These are phyloP conservation scores for Penicillium coprophilum DNA, from an alignment of 495 filamentous ascomycete species.

Conservation along the genomic window DNA sequence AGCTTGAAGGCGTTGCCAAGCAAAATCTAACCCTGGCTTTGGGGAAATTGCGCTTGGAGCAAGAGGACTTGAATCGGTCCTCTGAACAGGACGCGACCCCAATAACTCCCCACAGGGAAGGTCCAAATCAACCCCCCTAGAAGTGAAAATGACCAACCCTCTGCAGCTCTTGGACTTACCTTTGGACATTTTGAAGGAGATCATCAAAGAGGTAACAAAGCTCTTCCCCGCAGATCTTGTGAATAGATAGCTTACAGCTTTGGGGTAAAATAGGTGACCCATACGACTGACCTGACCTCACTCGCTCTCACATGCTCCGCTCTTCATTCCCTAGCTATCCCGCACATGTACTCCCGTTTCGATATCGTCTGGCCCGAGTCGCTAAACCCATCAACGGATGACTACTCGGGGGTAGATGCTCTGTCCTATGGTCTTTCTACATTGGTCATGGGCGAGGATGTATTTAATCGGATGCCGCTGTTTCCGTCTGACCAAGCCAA, in stretches of 20 bases:
- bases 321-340: constrained; percentile 77
- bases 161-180: constrained; percentile 76
- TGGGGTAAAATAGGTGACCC: constrained; percentile 60
- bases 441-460: constrained; percentile 73
- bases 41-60: constrained; percentile 38
- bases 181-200: constrained; percentile 80
- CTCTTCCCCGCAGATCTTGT: constrained; percentile 1
- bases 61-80: constrained; percentile 13
- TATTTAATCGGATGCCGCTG: constrained; percentile 53
- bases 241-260: constrained; percentile 11
- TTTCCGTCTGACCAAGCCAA: constrained; percentile 8
- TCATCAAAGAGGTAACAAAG: constrained; percentile 78
- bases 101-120: constrained; percentile 10
- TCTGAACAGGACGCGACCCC: constrained; percentile 14
- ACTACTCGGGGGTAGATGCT: constrained; percentile 79
- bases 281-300: constrained; percentile 84
- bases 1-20: constrained; percentile 15
- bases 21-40: constrained; percentile 15
- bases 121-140: constrained; percentile 3
- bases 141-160: constrained; percentile 23
- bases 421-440: constrained; percentile 89
- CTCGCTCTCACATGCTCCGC: constrained; percentile 80
- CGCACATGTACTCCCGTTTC: constrained; percentile 88
- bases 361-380: constrained; percentile 93
- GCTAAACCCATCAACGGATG: constrained; percentile 55